phyloP scores from a whole-genome alignment of 768 basidiomycete genomes.

The Cystobasidium ongulense region DNA sequence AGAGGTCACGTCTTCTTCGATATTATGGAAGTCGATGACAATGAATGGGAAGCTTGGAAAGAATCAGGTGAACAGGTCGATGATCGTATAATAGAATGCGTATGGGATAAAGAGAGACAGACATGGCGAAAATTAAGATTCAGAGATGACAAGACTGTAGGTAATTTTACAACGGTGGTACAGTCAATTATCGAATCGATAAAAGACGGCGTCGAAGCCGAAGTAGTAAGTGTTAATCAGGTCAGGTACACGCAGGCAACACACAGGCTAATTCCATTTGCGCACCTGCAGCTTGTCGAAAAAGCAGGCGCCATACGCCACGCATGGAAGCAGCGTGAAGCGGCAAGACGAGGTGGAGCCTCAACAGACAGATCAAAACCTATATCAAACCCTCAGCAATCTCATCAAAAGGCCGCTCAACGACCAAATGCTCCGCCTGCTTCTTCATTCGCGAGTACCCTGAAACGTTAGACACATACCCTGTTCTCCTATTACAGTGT shows the following conservation, averaged over 20 bases:
- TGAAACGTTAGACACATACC: background rate
- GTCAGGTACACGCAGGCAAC: too few relatives aligned
- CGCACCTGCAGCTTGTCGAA: conserved; percentile 11
- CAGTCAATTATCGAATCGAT: conserved; percentile 85
- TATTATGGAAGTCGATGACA: conserved; percentile 70
- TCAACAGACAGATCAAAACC: background rate
- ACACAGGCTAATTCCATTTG: background rate
- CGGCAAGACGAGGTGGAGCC: background rate
- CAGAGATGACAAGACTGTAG: conserved; percentile 84
- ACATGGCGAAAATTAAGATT: conserved; percentile 87
- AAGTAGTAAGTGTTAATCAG: conserved; percentile 55
- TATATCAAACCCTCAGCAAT: background rate
- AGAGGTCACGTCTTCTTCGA: conserved; percentile 60
- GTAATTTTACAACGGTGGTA: conserved; percentile 76
- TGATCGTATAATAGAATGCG: conserved; percentile 87
- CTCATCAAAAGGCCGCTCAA: background rate
- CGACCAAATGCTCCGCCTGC: background rate
- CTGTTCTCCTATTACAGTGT: background rate
- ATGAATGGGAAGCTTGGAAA: conserved; percentile 93
- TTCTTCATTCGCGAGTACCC: background rate
- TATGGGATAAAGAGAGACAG: conserved; percentile 64
- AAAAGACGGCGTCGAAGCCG: conserved; percentile 84
- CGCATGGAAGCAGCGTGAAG: conserved; percentile 29
- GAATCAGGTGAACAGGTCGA: conserved; percentile 74
- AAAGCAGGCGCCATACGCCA: conserved; percentile 24